These are phyloP conservation scores for Dothistroma septosporum DNA, from an alignment of 2,329 filamentous ascomycete genomes.

Conservation along the genomic window DNA sequence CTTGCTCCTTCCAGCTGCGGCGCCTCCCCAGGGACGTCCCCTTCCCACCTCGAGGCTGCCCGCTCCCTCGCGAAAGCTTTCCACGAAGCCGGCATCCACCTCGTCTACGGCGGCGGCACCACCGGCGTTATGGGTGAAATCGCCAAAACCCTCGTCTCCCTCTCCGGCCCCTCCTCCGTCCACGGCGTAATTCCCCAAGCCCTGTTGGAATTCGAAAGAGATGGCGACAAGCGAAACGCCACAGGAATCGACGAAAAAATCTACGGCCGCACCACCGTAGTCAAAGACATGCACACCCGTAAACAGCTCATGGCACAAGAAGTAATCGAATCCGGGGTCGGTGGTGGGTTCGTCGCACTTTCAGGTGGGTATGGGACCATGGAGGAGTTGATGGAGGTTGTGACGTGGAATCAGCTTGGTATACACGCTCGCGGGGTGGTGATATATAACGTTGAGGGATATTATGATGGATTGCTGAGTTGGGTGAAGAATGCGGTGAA, in stretches of 20 bases:
- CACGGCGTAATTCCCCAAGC: slow-evolving; percentile 92
- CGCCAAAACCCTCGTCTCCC: slow-evolving; percentile 75
- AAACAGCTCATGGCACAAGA: slow-evolving; percentile 91
- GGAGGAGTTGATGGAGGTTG: slow-evolving; percentile 89
- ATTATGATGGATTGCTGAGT: slow-evolving; percentile 79
- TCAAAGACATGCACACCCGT: slow-evolving; percentile 92
- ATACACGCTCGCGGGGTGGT: slow-evolving; percentile 80
- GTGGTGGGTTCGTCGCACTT: slow-evolving; percentile 84
- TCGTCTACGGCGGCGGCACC: slow-evolving; percentile 95
- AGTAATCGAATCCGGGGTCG: slow-evolving; percentile 74
- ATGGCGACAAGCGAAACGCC: slow-evolving; percentile 25
- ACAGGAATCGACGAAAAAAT: slow-evolving; percentile 57
- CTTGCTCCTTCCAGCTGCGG: slow-evolving; percentile 61
- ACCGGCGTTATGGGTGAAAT: slow-evolving; percentile 94
- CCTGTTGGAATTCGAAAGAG: slow-evolving; percentile 52
- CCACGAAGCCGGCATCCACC: slow-evolving; percentile 69
- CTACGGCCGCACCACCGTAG: slow-evolving; percentile 82
- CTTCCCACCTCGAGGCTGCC: slow-evolving; percentile 73
- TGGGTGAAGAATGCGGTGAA: slow-evolving; percentile 76
- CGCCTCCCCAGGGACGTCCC: slow-evolving; percentile 66
- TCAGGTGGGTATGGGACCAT: slow-evolving; percentile 89
- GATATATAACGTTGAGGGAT: slow-evolving; percentile 81
- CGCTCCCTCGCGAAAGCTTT: slow-evolving; percentile 69
- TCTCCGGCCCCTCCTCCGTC: slow-evolving; percentile 74
- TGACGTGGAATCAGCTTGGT: slow-evolving; percentile 90